phyloP scores from a whole-genome alignment of 2,329 filamentous ascomycete species.

The Phyllosticta citriasiana region DNA sequence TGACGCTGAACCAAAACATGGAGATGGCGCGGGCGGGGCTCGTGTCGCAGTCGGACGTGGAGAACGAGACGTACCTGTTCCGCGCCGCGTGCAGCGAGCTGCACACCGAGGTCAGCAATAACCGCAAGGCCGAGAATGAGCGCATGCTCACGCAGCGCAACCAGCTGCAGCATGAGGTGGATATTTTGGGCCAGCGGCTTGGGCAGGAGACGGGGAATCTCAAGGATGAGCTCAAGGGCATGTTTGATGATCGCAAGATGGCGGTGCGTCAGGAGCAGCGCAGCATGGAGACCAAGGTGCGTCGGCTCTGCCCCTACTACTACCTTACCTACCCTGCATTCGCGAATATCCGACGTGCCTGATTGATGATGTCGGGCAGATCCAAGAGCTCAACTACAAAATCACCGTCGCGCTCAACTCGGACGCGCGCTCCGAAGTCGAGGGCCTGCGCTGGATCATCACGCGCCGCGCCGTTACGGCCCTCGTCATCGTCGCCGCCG shows the following conservation, averaged over 20 bases:
- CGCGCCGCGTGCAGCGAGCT: constrained; percentile 88
- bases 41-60: constrained; percentile 83
- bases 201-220: constrained; percentile 73
- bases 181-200: constrained; percentile 76
- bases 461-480: constrained; percentile 55
- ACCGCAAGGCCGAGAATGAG: constrained; percentile 66
- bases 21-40: constrained; percentile 69
- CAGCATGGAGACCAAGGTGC: constrained; percentile 66
- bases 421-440: constrained; percentile 84
- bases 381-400: constrained; percentile 93
- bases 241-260: constrained; percentile 97
- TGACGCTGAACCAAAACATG: constrained; percentile 67
- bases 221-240: constrained; percentile 84
- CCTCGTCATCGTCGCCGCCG: constrained; percentile 39
- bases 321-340: too few species aligned
- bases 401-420: constrained; percentile 86
- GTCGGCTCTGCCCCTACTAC: constrained; percentile 14
- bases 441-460: constrained; percentile 79
- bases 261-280: constrained; percentile 80
- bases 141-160: constrained; percentile 73
- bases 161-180: constrained; percentile 86
- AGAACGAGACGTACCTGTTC: constrained; percentile 83
- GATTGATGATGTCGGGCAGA: constrained; percentile 35
- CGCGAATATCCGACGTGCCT: too few species aligned
- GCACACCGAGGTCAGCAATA: constrained; percentile 73